Evolutionary conservation across 768 basidiomycete species (phyloP).

Genomic region (Filobasidium wieringae): DNA sequence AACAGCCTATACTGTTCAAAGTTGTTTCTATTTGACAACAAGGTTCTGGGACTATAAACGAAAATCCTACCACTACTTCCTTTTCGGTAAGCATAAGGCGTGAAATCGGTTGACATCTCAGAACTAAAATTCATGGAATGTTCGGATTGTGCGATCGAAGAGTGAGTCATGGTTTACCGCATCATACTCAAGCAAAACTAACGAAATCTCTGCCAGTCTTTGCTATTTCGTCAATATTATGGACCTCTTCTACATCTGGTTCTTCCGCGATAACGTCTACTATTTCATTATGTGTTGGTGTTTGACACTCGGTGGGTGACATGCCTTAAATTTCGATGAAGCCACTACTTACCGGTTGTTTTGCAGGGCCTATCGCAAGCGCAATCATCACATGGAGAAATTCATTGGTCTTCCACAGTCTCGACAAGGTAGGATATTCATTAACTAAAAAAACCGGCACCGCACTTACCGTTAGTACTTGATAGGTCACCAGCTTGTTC

Average conservation of each 20-base stretch:
- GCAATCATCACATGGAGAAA: slow-evolving; percentile 98
- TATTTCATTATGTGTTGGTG: slow-evolving; percentile 89
- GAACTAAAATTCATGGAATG: too few species aligned
- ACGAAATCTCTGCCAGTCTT: slow-evolving; percentile 38
- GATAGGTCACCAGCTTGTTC: slow-evolving; percentile 70
- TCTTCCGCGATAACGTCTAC: slow-evolving; percentile 60
- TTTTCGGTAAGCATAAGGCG: slow-evolving; percentile 55
- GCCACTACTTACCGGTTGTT: not conserved
- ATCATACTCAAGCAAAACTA: slow-evolving; percentile 13
- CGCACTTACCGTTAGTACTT: not conserved
- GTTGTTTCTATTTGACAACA: slow-evolving; percentile 64
- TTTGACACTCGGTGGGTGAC: slow-evolving; percentile 56
- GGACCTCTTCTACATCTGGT: slow-evolving; percentile 83
- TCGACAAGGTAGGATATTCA: slow-evolving; percentile 52
- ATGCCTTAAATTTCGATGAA: not conserved
- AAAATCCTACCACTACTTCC: slow-evolving; percentile 86
- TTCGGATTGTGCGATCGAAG: too few species aligned
- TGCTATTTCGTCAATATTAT: slow-evolving; percentile 91
- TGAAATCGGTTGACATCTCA: too few species aligned
- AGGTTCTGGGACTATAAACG: slow-evolving; percentile 82
- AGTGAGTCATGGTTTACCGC: not conserved
- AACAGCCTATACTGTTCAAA: slow-evolving; percentile 68
- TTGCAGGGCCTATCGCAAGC: slow-evolving; percentile 59
- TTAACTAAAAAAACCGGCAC: not conserved
- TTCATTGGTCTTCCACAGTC: slow-evolving; percentile 92